A percentile compares a stretch with the other conserved stretches of the same genome.
Conservation (phyloP, 441 rosid species). For the Brassica balearica region DNA sequence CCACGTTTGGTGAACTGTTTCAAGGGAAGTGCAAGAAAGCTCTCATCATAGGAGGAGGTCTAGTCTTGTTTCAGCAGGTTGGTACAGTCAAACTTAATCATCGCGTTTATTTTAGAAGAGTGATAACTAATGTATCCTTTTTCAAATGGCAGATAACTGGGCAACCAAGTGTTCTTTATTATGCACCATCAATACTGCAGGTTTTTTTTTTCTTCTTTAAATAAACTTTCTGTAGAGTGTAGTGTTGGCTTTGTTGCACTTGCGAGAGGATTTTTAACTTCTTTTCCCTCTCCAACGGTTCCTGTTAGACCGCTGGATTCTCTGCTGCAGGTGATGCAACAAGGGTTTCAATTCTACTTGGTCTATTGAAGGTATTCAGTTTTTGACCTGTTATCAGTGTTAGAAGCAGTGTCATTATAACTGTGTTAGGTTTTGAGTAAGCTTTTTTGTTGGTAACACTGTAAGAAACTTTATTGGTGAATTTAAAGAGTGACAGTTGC, state of each 20-base stretch:
- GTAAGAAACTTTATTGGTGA: slow-evolving; percentile 11
- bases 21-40: slow-evolving; percentile 94
- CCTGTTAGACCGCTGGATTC: slow-evolving; percentile 91
- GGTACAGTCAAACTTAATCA: slow-evolving; percentile 15
- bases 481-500: slow-evolving; percentile 6
- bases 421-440: slow-evolving; percentile 4
- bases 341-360: slow-evolving; percentile 89
- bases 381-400: not conserved
- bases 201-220: slow-evolving; percentile 47
- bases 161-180: slow-evolving; percentile 98
- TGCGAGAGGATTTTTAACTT: slow-evolving; percentile 24
- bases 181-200: slow-evolving; percentile 93
- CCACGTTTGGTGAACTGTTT: slow-evolving; percentile 68
- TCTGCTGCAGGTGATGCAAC: slow-evolving; percentile 98
- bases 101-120: not conserved
- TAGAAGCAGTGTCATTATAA: slow-evolving; percentile 13
- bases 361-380: slow-evolving; percentile 71
- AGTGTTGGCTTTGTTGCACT: not conserved
- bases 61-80: slow-evolving; percentile 98
- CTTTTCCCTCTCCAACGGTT: slow-evolving; percentile 14
- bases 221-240: not conserved
- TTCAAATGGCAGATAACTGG: slow-evolving; percentile 82
- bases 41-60: slow-evolving; percentile 79
- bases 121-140: not conserved
- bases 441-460: not conserved